These are phyloP conservation scores for Elaeis guineensis DNA, from an alignment of 176 grass and related monocot species.

Conservation along the genomic window DNA sequence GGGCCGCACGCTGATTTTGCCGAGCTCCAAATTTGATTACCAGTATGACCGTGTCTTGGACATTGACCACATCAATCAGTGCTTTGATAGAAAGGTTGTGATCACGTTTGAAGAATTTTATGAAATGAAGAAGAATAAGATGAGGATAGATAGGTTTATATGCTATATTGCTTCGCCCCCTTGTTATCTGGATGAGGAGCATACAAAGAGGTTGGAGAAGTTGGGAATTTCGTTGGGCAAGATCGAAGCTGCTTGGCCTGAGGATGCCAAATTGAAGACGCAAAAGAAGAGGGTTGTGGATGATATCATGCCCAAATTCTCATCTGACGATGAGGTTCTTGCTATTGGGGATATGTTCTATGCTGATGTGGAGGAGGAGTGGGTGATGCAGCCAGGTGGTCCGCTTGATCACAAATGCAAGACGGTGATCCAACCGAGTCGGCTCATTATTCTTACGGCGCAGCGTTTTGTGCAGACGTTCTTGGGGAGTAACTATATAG, in stretches of 20 bases:
- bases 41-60: slow-evolving; percentile 71
- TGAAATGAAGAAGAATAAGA: slow-evolving; percentile 58
- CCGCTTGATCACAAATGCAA: slow-evolving; percentile 79
- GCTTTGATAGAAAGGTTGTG: slow-evolving; percentile 64
- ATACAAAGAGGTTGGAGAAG: slow-evolving; percentile 69
- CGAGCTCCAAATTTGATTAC: slow-evolving; percentile 76
- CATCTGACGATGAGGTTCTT: slow-evolving; percentile 63
- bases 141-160: slow-evolving; percentile 83
- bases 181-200: slow-evolving; percentile 88
- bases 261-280: slow-evolving; percentile 77
- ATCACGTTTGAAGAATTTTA: slow-evolving; percentile 70
- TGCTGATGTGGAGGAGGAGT: slow-evolving; percentile 80
- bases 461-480: slow-evolving; percentile 94
- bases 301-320: slow-evolving; percentile 71
- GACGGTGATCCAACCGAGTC: slow-evolving; percentile 73
- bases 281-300: slow-evolving; percentile 72
- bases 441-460: slow-evolving; percentile 65
- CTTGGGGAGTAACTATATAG: slow-evolving; percentile 81
- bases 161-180: slow-evolving; percentile 73
- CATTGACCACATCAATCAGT: slow-evolving; percentile 76
- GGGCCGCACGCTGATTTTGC: slow-evolving; percentile 56
- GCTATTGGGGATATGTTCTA: slow-evolving; percentile 89
- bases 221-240: slow-evolving; percentile 61
- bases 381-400: slow-evolving; percentile 82
- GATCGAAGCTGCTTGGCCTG: slow-evolving; percentile 75